A percentile compares a stretch with the other conserved stretches of the same genome.
Conservation (phyloP, 441 rosid genomes). For the Syzygium syzygioides region DNA sequence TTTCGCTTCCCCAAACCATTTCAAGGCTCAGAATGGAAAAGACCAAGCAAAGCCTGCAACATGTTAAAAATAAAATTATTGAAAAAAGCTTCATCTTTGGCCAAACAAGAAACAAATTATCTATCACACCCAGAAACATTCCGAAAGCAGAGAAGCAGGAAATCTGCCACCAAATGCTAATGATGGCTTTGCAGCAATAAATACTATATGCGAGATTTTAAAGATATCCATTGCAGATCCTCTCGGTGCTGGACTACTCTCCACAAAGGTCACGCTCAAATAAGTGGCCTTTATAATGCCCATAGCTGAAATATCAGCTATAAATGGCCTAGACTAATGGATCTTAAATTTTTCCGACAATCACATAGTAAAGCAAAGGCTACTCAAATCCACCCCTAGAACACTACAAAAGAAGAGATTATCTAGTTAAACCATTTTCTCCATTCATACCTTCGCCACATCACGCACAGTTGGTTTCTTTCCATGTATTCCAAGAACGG, state of each 20-base stretch:
- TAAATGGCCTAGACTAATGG: neutral
- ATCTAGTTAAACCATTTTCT: neutral
- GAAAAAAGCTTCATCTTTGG: neutral
- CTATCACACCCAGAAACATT: neutral
- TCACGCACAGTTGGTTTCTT: slow-evolving; percentile 80
- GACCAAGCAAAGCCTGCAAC: slow-evolving; percentile 66
- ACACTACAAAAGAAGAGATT: neutral
- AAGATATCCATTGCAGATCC: no score
- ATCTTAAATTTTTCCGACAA: neutral
- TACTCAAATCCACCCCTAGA: neutral
- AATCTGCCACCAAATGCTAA: neutral
- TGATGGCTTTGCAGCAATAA: no score
- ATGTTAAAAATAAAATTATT: neutral
- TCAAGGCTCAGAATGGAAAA: slow-evolving; percentile 68
- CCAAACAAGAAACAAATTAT: neutral
- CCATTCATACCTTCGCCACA: slow-evolving; percentile 54
- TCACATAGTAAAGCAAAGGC: neutral
- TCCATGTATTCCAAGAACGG: slow-evolving; percentile 61
- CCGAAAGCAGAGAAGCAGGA: no score
- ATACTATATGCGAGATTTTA: no score
- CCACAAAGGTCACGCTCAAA: neutral
- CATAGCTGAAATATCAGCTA: neutral
- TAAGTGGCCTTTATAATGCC: neutral
- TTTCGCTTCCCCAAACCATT: slow-evolving; percentile 80
- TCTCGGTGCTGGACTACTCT: neutral